Base-by-base conservation (phyloP, 2,329 filamentous ascomycete genomes). In the Calycina herbarum region DNA sequence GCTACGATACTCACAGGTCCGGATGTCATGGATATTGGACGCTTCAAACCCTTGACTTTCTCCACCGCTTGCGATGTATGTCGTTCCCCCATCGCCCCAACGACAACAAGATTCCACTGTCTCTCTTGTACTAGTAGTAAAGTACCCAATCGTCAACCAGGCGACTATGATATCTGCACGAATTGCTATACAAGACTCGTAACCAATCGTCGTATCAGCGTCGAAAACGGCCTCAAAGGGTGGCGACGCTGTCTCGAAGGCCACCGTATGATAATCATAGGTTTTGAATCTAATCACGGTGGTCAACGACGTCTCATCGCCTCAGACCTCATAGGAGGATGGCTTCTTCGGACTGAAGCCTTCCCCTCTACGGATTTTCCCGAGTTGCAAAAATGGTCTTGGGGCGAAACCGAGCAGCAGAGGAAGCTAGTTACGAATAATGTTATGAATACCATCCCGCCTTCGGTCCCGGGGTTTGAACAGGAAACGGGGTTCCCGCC, bases 81-180 rank as follows among this genome's bases (percentile, higher is more conserved):
- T 77, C 85, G 83, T 57, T 85, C 88, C 59, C 81, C 86, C 0
- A 96, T 97, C 66, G 83, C 87, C 2, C 88, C 92, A 0, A 85
- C 83, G 0, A 83, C 87, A 61, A 85, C 85, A 5, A 85, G 93
- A 15, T 93, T 90, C 71, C 94, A 97, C 78, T 98, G 94, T 78
- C 89, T 87, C 59, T 80, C 83, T 61, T 96, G 93, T 77, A 87
- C 86, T 61, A 84, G 83, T 72, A 84, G 83, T 72, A 78, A 81
- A 3, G 76, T 82, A 2, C 72, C 80, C 0, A 81, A 85, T 35
- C 79, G 81, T 4, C 73, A 79, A 29, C 78, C 72, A 2, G 93
- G 93, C n/a, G 91, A 96, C 76, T 96, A 95, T 76, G 92, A 97
- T 71, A 86, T 97, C 59, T 97, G 94, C 78, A 83, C 83, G 20